A percentile compares a stretch with the other conserved stretches of the same genome.
phyloP scores from a whole-genome alignment of 2,329 filamentous ascomycete species.

The Calonectria hongkongensis region DNA sequence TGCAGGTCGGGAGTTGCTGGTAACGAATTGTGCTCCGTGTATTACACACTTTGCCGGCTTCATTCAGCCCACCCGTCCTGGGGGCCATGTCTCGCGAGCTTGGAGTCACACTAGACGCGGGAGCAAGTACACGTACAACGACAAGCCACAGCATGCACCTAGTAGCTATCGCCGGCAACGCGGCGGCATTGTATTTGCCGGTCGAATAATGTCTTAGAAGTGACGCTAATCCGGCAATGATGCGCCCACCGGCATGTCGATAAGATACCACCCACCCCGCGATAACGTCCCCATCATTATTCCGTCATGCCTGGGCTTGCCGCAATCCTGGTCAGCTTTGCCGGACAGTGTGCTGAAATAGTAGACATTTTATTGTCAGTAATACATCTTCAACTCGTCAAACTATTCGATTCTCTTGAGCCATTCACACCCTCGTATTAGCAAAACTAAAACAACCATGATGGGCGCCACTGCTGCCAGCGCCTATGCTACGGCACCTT shows the following conservation, averaged over 20 bases:
- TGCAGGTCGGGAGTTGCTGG: neutral
- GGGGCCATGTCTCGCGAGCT: neutral
- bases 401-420: slow-evolving; percentile 28
- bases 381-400: neutral
- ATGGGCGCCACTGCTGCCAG: slow-evolving; percentile 48
- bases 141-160: neutral
- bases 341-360: slow-evolving; percentile 29
- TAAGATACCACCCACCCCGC: slow-evolving; percentile 14
- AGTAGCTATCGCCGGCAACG: slow-evolving; percentile 14
- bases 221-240: slow-evolving; percentile 23
- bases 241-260: slow-evolving; percentile 3
- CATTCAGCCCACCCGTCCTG: neutral
- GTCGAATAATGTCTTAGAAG: slow-evolving; percentile 1
- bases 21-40: slow-evolving; percentile 23
- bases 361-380: slow-evolving; percentile 4
- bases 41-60: slow-evolving; percentile 35
- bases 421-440: slow-evolving; percentile 31
- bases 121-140: neutral
- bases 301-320: neutral
- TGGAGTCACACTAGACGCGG: neutral
- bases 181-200: neutral
- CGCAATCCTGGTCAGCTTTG: slow-evolving; percentile 3
- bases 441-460: slow-evolving; percentile 14
- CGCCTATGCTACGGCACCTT: slow-evolving; percentile 48
- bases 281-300: slow-evolving; percentile 3